phyloP scores from a whole-genome alignment of 176 grass and related monocot genomes.

The Zoysia japonica region DNA sequence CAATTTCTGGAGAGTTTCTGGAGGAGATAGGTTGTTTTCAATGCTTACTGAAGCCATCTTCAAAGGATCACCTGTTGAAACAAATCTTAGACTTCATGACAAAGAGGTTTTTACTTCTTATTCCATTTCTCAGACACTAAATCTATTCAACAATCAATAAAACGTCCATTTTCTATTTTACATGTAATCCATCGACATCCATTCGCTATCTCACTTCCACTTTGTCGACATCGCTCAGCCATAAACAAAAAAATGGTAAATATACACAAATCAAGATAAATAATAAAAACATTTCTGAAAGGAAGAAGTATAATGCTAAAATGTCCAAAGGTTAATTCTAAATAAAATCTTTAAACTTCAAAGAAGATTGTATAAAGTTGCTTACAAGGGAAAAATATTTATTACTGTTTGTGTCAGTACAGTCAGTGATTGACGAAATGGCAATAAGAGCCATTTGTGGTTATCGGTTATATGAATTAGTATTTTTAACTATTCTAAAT shows the following conservation, averaged over 20 bases:
- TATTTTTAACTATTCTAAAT: background rate
- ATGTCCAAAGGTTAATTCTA: background rate
- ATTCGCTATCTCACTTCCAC: background rate
- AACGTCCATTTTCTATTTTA: background rate
- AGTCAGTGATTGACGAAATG: background rate
- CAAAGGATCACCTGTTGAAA: conserved; percentile 65
- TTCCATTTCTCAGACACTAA: background rate
- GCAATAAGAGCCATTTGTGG: no score
- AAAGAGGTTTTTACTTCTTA: background rate
- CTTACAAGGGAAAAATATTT: background rate
- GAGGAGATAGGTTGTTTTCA: conserved; percentile 62
- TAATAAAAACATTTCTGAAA: no score
- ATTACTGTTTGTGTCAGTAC: background rate
- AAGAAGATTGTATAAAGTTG: background rate
- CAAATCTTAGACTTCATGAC: background rate
- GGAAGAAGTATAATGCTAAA: background rate
- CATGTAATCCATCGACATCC: no score
- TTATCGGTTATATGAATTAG: background rate
- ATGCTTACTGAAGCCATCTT: conserved; percentile 86
- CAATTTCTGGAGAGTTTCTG: conserved; percentile 65
- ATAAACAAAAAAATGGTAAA: background rate
- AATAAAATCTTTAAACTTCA: background rate
- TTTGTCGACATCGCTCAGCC: background rate
- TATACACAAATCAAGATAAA: background rate
- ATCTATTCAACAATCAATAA: background rate